phyloP scores from a whole-genome alignment of 1,284 basidiomycete species.

The Hemileia vastatrix region DNA sequence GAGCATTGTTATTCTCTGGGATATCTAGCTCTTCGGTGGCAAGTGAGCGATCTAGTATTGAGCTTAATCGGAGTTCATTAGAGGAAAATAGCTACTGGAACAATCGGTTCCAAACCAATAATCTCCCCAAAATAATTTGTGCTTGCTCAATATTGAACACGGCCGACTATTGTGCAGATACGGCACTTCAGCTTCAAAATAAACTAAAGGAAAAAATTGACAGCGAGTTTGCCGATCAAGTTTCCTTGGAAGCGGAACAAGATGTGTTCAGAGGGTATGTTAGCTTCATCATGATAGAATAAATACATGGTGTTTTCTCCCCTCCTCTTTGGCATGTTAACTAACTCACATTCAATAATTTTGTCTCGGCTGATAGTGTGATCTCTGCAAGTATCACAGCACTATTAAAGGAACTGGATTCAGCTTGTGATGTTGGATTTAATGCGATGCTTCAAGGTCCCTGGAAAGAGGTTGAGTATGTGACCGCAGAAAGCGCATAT shows the following conservation, averaged over 20 bases:
- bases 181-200: conserved; percentile 79
- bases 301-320: too few species aligned
- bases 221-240: conserved; percentile 61
- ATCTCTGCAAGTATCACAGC: conserved; percentile 69
- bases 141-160: conserved; percentile 86
- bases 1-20: too few species aligned
- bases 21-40: too few species aligned
- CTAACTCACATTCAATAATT: neutral
- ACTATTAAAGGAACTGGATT: conserved; percentile 71
- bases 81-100: conserved; percentile 56
- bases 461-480: conserved; percentile 56
- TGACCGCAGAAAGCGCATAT: conserved; percentile 73
- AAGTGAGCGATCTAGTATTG: conserved; percentile 38
- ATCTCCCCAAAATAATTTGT: conserved; percentile 62
- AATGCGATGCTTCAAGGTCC: conserved; percentile 61
- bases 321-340: neutral
- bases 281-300: too few species aligned
- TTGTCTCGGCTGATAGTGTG: conserved; percentile 49
- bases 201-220: conserved; percentile 74
- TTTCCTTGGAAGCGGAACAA: conserved; percentile 73
- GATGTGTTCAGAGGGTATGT: conserved; percentile 75
- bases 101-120: conserved; percentile 67
- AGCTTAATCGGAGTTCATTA: conserved; percentile 14
- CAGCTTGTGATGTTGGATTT: conserved; percentile 65
- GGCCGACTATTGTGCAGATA: conserved; percentile 91